Conservation (phyloP, 345 rosid species). For the Abelmoschus esculentus region DNA sequence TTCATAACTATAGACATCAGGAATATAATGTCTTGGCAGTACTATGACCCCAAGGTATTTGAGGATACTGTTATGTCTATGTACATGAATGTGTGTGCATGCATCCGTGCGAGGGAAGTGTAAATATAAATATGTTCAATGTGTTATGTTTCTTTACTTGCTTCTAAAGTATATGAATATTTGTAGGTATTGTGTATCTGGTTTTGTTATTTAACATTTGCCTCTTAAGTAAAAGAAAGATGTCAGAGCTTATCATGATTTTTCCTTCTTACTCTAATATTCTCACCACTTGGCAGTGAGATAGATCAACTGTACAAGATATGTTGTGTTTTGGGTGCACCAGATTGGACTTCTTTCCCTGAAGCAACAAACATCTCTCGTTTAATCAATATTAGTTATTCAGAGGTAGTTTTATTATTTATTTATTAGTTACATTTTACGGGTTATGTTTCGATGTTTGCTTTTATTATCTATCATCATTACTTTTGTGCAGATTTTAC, state of each 20-base stretch:
- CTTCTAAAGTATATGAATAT: background rate
- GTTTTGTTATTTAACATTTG: background rate
- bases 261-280: background rate
- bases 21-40: background rate
- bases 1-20: background rate
- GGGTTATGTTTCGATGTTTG: background rate
- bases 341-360: slow-evolving; percentile 67
- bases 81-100: background rate
- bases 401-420: slow-evolving; percentile 44
- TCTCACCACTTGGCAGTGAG: slow-evolving; percentile 45
- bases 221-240: background rate
- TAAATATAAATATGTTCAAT: background rate
- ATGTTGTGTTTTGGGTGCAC: slow-evolving; percentile 73
- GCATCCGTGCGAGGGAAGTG: background rate
- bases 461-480: background rate
- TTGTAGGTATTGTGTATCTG: background rate
- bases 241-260: background rate
- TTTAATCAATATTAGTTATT: slow-evolving; percentile 45
- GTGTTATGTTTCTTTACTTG: background rate
- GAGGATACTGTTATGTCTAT: background rate
- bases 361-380: slow-evolving; percentile 60
- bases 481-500: slow-evolving; percentile 42
- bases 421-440: background rate
- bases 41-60: background rate
- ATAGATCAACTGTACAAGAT: slow-evolving; percentile 86